Evolutionary conservation across 2,329 filamentous ascomycete genomes (phyloP).

Genomic region (Graphilbum sp.): DNA sequence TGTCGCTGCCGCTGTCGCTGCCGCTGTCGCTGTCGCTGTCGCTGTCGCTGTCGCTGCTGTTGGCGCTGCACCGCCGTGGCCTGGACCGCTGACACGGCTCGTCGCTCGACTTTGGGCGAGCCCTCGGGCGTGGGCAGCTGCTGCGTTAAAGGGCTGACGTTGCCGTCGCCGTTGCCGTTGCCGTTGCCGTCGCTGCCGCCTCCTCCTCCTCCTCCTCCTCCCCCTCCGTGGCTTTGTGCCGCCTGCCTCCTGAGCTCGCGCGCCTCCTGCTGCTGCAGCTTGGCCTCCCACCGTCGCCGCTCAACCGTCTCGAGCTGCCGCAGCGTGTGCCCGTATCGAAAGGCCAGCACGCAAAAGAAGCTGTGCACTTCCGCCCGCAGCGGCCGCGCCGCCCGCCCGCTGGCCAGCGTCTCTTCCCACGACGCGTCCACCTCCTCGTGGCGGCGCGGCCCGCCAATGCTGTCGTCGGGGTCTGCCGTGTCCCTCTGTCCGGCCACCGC

Average conservation of each 20-base stretch:
- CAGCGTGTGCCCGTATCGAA: slow-evolving; percentile 14
- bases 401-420: slow-evolving; percentile 7
- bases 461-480: slow-evolving; percentile 6
- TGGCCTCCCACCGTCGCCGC: slow-evolving; percentile 1
- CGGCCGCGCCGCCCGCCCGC: slow-evolving; percentile 1
- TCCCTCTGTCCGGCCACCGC: background rate
- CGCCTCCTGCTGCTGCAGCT: background rate
- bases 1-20: background rate
- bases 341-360: slow-evolving; percentile 14
- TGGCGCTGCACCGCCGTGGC: too few species aligned
- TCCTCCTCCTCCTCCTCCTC: too few species aligned
- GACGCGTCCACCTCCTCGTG: slow-evolving; percentile 4
- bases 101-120: too few species aligned
- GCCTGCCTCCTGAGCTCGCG: too few species aligned
- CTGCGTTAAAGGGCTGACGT: too few species aligned
- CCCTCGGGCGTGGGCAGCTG: too few species aligned
- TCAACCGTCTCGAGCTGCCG: slow-evolving; percentile 7
- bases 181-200: too few species aligned
- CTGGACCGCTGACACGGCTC: too few species aligned
- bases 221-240: too few species aligned
- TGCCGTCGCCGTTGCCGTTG: too few species aligned
- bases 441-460: slow-evolving; percentile 8
- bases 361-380: slow-evolving; percentile 6
- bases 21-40: background rate
- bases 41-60: too few species aligned